Evolutionary conservation across 768 basidiomycete species (phyloP), one percentile per base, ranked within the genome.

Genomic region (Mycena rosella): DNA sequence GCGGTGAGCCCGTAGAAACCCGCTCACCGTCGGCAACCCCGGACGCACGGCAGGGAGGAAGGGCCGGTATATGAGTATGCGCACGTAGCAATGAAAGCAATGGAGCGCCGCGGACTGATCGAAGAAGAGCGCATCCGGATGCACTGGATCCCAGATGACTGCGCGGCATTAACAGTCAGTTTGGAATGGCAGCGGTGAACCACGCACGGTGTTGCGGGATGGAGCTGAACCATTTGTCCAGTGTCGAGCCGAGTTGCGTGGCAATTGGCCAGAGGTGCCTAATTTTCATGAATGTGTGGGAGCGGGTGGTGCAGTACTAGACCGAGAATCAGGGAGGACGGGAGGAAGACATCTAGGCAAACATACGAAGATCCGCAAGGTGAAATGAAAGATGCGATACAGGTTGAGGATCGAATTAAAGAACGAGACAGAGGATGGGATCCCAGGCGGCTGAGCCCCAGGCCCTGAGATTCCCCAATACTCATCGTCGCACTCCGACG

Each of bases 121-220:
- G 17, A n/a, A 36, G 24, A 40, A 44, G 5, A 54, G 7, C 7
- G 14, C 42, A 10, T 58, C 29, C 5, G 26, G 24, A 5, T 10
- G 8, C 1, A 36, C 47, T 0, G 63, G 55, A 40, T 64, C 45
- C 63, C 63, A 64, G 9, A 18, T 17, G 4, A 64, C 62, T 63
- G 15, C 6, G 30, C n/a, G n/a, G 32, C 13, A 34, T 27, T 8
- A 14, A 30, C 14, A n/a, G 27, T 24, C n/a, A n/a, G n/a, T n/a
- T n/a, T n/a, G n/a, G n/a, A n/a, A n/a, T n/a, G n/a, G n/a, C n/a
- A n/a, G 26, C 11, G 48, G 26, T 14, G 24, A 13, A n/a, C 13
- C n/a, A 56, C 62, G 32, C 26, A 63, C 62, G 63, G 24, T 48
- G 63, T 10, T 20, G 7, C 0, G 63, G 63, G 22, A 64, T 10